Evolutionary conservation across 257 asterid species (phyloP).

Genomic region (Fraxinus quadrangulata): DNA sequence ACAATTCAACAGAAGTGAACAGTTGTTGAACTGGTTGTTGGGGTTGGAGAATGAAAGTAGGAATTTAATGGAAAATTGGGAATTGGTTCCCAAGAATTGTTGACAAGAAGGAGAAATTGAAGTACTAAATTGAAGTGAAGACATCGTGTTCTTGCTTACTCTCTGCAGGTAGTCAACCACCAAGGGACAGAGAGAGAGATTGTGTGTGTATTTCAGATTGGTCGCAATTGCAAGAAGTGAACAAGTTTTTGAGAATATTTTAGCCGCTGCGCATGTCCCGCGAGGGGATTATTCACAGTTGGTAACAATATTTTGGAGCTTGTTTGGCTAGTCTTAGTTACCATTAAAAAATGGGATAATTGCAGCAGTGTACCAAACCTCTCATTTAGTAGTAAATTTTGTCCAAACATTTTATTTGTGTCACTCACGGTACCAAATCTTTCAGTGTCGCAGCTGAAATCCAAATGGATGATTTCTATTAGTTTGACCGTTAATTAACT

Average conservation of each 20-base stretch:
- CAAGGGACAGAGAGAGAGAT: neutral
- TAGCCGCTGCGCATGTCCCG: constrained; percentile 20
- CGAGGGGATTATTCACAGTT: constrained; percentile 19
- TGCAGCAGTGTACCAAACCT: no score
- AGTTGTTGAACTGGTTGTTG: constrained; percentile 32
- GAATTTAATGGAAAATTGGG: constrained; percentile 28
- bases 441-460: no score
- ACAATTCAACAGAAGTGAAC: constrained; percentile 14
- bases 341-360: neutral
- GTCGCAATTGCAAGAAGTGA: neutral
- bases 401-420: no score
- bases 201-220: neutral
- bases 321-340: neutral
- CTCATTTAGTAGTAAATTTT: no score
- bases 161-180: neutral
- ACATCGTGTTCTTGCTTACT: constrained; percentile 36
- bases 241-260: neutral
- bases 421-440: no score
- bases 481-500: no score
- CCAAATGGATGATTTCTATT: no score
- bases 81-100: constrained; percentile 29
- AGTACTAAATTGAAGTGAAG: constrained; percentile 44
- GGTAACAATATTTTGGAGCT: neutral
- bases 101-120: constrained; percentile 36
- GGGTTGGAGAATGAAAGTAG: constrained; percentile 28